These are phyloP conservation scores for Coniophora puteana DNA, from an alignment of 1,284 basidiomycete genomes.

Conservation along the genomic window DNA sequence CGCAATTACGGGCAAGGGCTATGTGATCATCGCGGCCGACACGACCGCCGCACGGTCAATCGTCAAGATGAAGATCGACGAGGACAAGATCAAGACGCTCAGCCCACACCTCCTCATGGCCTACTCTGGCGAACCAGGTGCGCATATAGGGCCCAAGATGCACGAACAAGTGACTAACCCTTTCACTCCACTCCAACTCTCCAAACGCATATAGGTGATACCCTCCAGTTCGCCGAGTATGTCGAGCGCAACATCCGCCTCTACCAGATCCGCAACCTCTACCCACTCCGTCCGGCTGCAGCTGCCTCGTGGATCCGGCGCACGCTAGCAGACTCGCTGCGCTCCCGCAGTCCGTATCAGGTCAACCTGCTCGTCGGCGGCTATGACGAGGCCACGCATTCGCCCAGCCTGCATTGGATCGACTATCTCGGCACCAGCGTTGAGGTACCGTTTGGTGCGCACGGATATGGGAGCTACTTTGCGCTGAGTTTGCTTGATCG, in stretches of 20 bases:
- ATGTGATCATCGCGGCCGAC: conserved; percentile 89
- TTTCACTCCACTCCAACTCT: conserved; percentile 2
- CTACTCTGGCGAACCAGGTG: conserved; percentile 90
- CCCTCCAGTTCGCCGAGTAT: conserved; percentile 95
- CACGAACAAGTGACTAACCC: conserved; percentile 2
- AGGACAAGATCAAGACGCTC: conserved; percentile 95
- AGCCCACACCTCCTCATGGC: conserved; percentile 94
- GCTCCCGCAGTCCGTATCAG: conserved; percentile 84
- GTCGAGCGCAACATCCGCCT: conserved; percentile 94
- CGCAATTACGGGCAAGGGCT: conserved; percentile 83
- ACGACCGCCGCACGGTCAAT: conserved; percentile 88
- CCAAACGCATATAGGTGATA: conserved; percentile 67
- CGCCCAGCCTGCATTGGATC: conserved; percentile 90
- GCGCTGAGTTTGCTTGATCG: conserved; percentile 89
- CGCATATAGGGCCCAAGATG: conserved; percentile 21
- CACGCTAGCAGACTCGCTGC: conserved; percentile 84
- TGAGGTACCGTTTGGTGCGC: conserved; percentile 90
- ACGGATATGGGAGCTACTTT: conserved; percentile 95
- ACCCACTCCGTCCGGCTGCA: conserved; percentile 85
- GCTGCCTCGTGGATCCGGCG: conserved; percentile 95
- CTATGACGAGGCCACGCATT: conserved; percentile 69
- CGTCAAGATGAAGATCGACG: conserved; percentile 96
- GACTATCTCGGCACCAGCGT: conserved; percentile 93
- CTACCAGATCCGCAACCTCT: conserved; percentile 93
- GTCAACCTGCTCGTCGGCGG: conserved; percentile 95